These are phyloP conservation scores for Phytopythium cucurbitacearum DNA, from an alignment of 352 stramenopile genomes.

Conservation along the genomic window DNA sequence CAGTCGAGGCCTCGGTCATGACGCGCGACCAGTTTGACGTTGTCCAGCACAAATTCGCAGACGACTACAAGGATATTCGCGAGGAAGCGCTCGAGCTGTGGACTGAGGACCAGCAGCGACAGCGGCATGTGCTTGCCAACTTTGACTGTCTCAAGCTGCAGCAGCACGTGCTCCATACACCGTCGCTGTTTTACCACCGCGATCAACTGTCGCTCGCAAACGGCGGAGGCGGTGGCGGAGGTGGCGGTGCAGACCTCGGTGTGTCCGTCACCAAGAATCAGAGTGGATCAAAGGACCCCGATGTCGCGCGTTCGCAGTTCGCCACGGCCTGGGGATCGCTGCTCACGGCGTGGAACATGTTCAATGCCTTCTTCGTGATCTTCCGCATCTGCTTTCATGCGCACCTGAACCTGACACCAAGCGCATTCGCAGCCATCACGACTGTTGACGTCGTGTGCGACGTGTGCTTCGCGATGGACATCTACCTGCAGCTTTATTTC, in stretches of 20 bases:
- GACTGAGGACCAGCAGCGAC: conserved; percentile 26
- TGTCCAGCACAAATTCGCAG: conserved; percentile 53
- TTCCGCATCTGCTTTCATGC: conserved; percentile 68
- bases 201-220: conserved; percentile 15
- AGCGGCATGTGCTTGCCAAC: conserved; percentile 36
- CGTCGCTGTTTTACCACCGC: conserved; percentile 49
- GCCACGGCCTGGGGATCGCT: conserved; percentile 38
- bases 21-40: conserved; percentile 68
- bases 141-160: conserved; percentile 51
- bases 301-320: conserved; percentile 20
- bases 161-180: conserved; percentile 38
- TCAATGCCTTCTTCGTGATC: conserved; percentile 60
- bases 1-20: conserved; percentile 65
- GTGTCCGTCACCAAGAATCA: background rate
- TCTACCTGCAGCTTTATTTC: conserved; percentile 69
- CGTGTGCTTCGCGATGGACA: conserved; percentile 41
- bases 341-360: conserved; percentile 58
- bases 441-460: conserved; percentile 53
- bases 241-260: too few species aligned
- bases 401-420: conserved; percentile 28
- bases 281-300: background rate
- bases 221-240: background rate
- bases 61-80: conserved; percentile 50
- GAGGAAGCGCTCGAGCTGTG: conserved; percentile 37
- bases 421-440: conserved; percentile 16